Evolutionary conservation across 495 filamentous ascomycete genomes (phyloP).

Genomic region (Talaromyces wortmannii): DNA sequence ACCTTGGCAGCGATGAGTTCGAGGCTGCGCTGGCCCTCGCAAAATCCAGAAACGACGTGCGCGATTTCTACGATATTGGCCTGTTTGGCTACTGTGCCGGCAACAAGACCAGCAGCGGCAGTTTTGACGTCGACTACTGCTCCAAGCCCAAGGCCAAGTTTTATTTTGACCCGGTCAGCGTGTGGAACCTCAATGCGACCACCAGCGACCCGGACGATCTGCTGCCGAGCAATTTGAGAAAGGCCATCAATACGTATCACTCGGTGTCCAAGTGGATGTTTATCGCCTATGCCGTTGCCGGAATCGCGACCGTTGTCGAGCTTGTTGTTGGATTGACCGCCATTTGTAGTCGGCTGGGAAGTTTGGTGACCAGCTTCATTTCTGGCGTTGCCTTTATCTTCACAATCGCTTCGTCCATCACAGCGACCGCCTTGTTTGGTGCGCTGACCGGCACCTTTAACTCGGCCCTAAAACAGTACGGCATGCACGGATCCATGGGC

Average conservation of each 20-base stretch:
- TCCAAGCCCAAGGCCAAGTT: conserved; percentile 56
- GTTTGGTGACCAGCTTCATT: conserved; percentile 72
- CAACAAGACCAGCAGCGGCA: conserved; percentile 39
- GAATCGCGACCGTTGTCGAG: conserved; percentile 61
- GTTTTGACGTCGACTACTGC: conserved; percentile 39
- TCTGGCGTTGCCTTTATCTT: conserved; percentile 52
- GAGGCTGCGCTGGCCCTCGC: conserved; percentile 19
- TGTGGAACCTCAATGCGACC: conserved; percentile 55
- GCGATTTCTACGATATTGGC: conserved; percentile 72
- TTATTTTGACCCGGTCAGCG: conserved; percentile 64
- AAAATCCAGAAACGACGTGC: conserved; percentile 46
- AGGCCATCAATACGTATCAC: conserved; percentile 63
- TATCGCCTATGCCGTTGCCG: conserved; percentile 60
- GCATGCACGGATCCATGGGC: conserved; percentile 57
- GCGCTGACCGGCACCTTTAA: conserved; percentile 54
- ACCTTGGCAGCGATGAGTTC: conserved; percentile 24
- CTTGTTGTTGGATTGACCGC: conserved; percentile 65
- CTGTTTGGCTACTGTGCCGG: conserved; percentile 85
- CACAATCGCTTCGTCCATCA: conserved; percentile 49
- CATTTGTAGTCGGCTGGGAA: conserved; percentile 61
- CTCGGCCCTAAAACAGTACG: conserved; percentile 55
- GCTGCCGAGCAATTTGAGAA: conserved; percentile 56
- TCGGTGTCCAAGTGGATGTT: conserved; percentile 76
- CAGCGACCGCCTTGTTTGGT: conserved; percentile 54
- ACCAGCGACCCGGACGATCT: conserved; percentile 36